phyloP scores from a whole-genome alignment of 345 rosid genomes.

The Populus pruinosa region DNA sequence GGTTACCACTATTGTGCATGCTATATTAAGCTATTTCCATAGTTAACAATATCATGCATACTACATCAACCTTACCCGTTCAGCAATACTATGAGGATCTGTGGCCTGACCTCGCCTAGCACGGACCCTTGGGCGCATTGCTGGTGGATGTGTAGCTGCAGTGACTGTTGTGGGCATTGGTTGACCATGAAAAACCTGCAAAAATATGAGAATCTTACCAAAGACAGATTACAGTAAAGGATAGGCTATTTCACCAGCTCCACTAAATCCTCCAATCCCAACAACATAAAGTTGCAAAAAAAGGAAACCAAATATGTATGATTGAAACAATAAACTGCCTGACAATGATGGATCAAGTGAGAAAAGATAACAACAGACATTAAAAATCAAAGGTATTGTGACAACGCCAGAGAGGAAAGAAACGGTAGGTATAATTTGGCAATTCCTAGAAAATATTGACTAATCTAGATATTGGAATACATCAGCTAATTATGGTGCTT shows the following conservation, averaged over 20 bases:
- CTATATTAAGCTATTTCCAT: neutral
- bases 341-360: neutral
- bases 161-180: slow-evolving; percentile 66
- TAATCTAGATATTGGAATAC: neutral
- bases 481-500: neutral
- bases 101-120: slow-evolving; percentile 99
- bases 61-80: slow-evolving; percentile 55
- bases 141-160: slow-evolving; percentile 81
- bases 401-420: neutral
- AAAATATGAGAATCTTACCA: slow-evolving; percentile 12
- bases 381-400: neutral
- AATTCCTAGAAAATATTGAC: neutral
- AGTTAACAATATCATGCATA: neutral
- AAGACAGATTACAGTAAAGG: neutral
- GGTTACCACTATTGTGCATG: neutral
- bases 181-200: slow-evolving; percentile 89
- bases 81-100: slow-evolving; percentile 99
- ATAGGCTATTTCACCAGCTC: neutral
- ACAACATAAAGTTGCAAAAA: neutral
- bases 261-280: neutral
- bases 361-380: neutral
- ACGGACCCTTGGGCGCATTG: slow-evolving; percentile 93
- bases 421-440: neutral
- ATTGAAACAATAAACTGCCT: neutral
- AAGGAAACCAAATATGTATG: neutral